A percentile compares a stretch with the other conserved stretches of the same genome.
These are phyloP conservation scores for Aspergillus intermedius DNA, from an alignment of 2,329 filamentous ascomycete genomes.

Conservation along the genomic window DNA sequence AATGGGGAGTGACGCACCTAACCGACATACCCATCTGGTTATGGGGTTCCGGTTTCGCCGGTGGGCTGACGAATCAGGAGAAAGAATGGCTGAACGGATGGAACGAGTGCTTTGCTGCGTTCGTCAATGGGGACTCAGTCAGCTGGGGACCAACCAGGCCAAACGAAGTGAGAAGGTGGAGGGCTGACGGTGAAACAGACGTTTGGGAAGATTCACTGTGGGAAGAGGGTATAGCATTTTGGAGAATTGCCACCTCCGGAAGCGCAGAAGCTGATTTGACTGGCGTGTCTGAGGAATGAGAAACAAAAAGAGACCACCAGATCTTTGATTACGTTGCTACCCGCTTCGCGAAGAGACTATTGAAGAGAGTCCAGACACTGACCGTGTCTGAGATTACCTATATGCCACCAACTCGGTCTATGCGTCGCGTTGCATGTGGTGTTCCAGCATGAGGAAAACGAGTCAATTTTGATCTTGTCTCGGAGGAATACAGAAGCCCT, in stretches of 20 bases:
- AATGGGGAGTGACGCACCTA: conserved; percentile 1
- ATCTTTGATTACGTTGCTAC: not conserved
- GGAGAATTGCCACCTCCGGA: not conserved
- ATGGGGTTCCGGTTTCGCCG: not conserved
- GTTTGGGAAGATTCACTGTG: not conserved
- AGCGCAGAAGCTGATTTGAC: not conserved
- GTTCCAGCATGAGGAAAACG: no score
- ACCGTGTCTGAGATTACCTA: no score
- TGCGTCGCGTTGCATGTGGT: no score
- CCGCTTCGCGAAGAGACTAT: no score
- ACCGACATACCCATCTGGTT: conserved; percentile 2
- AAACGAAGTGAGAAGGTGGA: not conserved
- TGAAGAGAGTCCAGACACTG: no score
- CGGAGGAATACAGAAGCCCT: no score
- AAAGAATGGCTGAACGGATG: not conserved
- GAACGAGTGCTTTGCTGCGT: not conserved
- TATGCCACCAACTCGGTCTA: no score
- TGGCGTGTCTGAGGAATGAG: not conserved
- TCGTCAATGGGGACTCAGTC: not conserved
- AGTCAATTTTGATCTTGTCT: no score
- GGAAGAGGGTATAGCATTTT: not conserved
- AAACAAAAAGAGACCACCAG: not conserved
- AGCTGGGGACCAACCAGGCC: not conserved
- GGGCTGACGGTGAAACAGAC: not conserved
- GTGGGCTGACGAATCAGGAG: not conserved